Conservation (phyloP, 345 rosid genomes). For the Hypericum perforatum region DNA sequence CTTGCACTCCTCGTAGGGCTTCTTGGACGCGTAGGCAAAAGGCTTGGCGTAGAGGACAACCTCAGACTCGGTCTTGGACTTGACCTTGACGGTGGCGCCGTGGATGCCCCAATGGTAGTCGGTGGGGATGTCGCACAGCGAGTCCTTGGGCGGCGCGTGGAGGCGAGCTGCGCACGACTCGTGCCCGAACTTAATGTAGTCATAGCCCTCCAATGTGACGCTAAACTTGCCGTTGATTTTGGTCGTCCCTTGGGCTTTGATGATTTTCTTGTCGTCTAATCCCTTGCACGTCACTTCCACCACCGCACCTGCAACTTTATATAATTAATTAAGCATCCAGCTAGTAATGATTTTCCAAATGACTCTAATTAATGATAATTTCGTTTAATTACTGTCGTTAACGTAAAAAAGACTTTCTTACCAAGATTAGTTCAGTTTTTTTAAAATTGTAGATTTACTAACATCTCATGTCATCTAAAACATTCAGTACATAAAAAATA, state of each 20-base stretch:
- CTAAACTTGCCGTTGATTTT: conserved; percentile 66
- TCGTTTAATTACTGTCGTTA: too few species aligned
- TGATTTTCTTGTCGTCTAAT: conserved; percentile 27
- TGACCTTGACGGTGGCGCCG: conserved; percentile 45
- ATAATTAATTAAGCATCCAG: not conserved
- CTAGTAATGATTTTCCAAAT: too few species aligned
- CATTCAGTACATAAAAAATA: too few species aligned
- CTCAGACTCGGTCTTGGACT: conserved; percentile 49
- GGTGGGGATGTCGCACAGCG: conserved; percentile 53
- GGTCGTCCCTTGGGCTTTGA: conserved; percentile 52
- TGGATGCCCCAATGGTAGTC: conserved; percentile 35
- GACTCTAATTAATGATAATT: too few species aligned
- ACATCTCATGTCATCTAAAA: too few species aligned
- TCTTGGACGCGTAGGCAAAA: conserved; percentile 58
- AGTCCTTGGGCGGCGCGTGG: conserved; percentile 41
- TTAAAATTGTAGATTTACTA: too few species aligned
- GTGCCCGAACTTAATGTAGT: conserved; percentile 47
- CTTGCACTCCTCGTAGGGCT: conserved; percentile 49
- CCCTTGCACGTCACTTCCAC: conserved; percentile 61
- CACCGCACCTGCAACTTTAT: conserved; percentile 40
- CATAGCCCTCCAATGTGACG: conserved; percentile 44
- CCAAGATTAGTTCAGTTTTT: too few species aligned
- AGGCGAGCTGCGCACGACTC: conserved; percentile 57
- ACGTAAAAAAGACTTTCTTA: too few species aligned
- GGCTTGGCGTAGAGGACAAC: conserved; percentile 50